A percentile compares a stretch with the other conserved stretches of the same genome.
phyloP scores from a whole-genome alignment of 108 stramenopile species.

The Cyclotella distinguenda region DNA sequence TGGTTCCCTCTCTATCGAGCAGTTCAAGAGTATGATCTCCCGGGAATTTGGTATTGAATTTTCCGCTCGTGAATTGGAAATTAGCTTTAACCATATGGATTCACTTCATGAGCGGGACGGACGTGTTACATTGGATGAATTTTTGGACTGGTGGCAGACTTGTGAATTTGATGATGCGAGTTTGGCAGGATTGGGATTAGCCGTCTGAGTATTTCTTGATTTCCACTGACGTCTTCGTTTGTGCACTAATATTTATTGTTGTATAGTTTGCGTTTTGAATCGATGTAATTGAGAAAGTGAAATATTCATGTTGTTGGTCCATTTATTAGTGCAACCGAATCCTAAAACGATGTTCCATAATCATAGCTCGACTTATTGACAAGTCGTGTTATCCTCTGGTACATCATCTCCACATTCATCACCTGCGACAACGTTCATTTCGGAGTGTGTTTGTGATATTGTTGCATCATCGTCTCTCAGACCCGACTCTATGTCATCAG shows the following conservation, averaged over 20 bases:
- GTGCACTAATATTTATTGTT: neutral
- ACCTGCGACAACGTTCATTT: too few relatives aligned
- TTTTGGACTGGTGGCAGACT: conserved; percentile 23
- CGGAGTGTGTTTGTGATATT: too few relatives aligned
- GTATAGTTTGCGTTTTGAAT: too few relatives aligned
- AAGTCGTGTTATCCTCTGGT: too few relatives aligned
- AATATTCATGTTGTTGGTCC: too few relatives aligned
- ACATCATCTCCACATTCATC: too few relatives aligned
- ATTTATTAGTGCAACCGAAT: too few relatives aligned
- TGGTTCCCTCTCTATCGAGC: conserved; percentile 37
- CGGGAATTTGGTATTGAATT: conserved; percentile 10
- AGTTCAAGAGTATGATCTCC: conserved; percentile 38
- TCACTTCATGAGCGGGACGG: conserved; percentile 7
- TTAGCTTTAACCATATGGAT: conserved; percentile 16
- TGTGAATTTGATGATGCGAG: conserved; percentile 23
- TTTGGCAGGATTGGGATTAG: conserved; percentile 8
- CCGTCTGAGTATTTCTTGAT: conserved; percentile 1
- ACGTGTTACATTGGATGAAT: conserved; percentile 11
- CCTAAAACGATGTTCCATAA: too few relatives aligned
- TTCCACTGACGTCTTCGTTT: neutral
- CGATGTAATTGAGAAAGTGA: too few relatives aligned
- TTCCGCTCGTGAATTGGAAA: conserved; percentile 10
- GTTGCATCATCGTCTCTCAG: neutral
- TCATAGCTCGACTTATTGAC: too few relatives aligned
- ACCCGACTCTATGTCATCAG: neutral